Evolutionary conservation across 768 basidiomycete genomes (phyloP).

Genomic region (Piloderma croceum): DNA sequence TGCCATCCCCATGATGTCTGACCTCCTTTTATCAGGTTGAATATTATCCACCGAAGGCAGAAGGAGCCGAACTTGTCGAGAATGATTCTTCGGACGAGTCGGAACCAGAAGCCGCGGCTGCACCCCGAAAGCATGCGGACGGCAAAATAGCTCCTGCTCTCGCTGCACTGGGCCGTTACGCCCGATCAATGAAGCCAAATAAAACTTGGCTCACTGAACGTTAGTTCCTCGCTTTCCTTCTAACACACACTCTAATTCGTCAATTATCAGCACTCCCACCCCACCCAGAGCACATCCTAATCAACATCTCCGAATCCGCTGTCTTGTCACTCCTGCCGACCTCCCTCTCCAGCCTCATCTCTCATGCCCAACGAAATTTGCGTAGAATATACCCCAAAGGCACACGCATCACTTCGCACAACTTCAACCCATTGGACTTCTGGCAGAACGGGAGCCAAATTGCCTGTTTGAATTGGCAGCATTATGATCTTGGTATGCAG

Average conservation of each 20-base stretch:
- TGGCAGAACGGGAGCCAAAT: constrained; percentile 58
- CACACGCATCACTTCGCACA: constrained; percentile 49
- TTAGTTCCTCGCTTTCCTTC: constrained; percentile 10
- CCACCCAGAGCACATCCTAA: constrained; percentile 43
- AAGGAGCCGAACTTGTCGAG: neutral
- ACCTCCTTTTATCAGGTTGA: constrained; percentile 41
- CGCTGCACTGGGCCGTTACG: constrained; percentile 53
- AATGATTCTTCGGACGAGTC: neutral
- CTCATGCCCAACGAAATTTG: constrained; percentile 39
- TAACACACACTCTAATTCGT: neutral
- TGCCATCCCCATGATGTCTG: neutral
- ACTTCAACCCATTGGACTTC: constrained; percentile 45
- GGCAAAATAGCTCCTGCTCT: constrained; percentile 46
- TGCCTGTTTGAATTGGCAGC: constrained; percentile 57
- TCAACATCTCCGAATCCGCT: constrained; percentile 56
- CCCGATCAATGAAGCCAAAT: constrained; percentile 55
- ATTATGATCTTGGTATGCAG: constrained; percentile 52
- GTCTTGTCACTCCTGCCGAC: constrained; percentile 36
- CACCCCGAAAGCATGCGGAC: constrained; percentile 1
- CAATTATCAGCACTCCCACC: constrained; percentile 26
- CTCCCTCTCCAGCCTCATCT: constrained; percentile 32
- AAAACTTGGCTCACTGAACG: constrained; percentile 45
- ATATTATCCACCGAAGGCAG: constrained; percentile 37
- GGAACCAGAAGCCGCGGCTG: constrained; percentile 5
- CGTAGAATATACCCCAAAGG: constrained; percentile 57